These are phyloP conservation scores for Entophlyctis luteolus DNA, from an alignment of 192 early-diverging fungal species.

Conservation along the genomic window DNA sequence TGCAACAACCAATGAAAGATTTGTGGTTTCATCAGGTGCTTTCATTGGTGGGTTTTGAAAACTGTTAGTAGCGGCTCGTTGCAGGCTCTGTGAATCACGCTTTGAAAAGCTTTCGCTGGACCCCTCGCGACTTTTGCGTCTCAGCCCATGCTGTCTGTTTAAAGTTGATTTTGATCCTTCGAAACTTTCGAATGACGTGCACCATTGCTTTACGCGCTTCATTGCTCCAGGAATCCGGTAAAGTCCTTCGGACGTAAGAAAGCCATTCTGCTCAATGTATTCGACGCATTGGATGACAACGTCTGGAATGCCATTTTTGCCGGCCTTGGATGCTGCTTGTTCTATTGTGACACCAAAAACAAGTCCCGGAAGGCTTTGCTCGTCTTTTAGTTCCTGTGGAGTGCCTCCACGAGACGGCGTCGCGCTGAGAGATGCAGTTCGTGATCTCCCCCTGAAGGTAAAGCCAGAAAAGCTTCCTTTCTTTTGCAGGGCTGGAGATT, in stretches of 20 bases:
- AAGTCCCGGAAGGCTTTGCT: too few species aligned
- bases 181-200: constrained; percentile 8
- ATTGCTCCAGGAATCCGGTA: constrained; percentile 17
- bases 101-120: background rate
- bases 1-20: background rate
- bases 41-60: too few species aligned
- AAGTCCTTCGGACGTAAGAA: constrained; percentile 27
- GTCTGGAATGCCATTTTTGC: constrained; percentile 22
- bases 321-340: background rate
- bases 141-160: too few species aligned
- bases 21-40: background rate
- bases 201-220: constrained; percentile 26
- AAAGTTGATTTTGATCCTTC: background rate
- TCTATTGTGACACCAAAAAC: constrained; percentile 9
- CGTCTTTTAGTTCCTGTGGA: too few species aligned
- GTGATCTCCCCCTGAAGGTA: too few species aligned
- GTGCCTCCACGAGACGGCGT: too few species aligned
- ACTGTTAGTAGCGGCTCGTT: too few species aligned
- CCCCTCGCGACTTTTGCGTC: too few species aligned
- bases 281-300: constrained; percentile 16
- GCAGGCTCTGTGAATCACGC: too few species aligned
- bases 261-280: background rate
- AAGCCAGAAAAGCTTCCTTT: too few species aligned
- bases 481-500: too few species aligned
- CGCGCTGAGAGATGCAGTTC: too few species aligned